These are phyloP conservation scores for Coniochaeta hoffmannii DNA, from an alignment of 2,329 filamentous ascomycete species.

Conservation along the genomic window DNA sequence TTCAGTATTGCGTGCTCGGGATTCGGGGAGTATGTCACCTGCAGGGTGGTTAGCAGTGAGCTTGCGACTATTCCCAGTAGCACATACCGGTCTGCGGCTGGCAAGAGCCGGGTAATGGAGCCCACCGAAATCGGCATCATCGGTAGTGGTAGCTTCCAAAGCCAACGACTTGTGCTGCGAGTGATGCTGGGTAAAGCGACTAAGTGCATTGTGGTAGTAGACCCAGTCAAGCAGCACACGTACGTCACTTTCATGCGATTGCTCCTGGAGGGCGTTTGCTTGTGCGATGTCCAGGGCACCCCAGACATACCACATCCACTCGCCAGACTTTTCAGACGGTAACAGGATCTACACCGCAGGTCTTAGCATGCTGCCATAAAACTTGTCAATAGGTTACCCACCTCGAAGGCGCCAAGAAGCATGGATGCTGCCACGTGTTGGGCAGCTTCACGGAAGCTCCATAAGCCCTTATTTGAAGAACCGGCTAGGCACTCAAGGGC, in stretches of 20 bases:
- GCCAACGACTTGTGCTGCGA: slow-evolving; percentile 13
- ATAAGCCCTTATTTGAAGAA: slow-evolving; percentile 11
- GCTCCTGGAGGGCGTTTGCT: slow-evolving; percentile 6
- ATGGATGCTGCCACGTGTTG: slow-evolving; percentile 23
- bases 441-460: slow-evolving; percentile 10
- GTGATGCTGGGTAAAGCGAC: slow-evolving; percentile 19
- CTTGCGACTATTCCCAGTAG: background rate
- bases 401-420: slow-evolving; percentile 21
- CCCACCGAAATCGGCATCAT: background rate
- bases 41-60: background rate
- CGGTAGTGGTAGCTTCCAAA: background rate
- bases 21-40: slow-evolving; percentile 7
- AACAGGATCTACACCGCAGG: slow-evolving; percentile 12
- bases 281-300: slow-evolving; percentile 15
- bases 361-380: background rate
- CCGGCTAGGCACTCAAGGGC: slow-evolving; percentile 15
- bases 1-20: slow-evolving; percentile 12
- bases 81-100: background rate
- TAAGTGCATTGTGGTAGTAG: slow-evolving; percentile 20
- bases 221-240: slow-evolving; percentile 18
- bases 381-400: slow-evolving; percentile 2
- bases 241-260: slow-evolving; percentile 5
- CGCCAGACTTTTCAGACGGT: slow-evolving; percentile 15
- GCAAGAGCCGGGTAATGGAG: background rate
- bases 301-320: slow-evolving; percentile 20